Evolutionary conservation across 495 filamentous ascomycete genomes (phyloP).

Genomic region (Neurospora sp.): DNA sequence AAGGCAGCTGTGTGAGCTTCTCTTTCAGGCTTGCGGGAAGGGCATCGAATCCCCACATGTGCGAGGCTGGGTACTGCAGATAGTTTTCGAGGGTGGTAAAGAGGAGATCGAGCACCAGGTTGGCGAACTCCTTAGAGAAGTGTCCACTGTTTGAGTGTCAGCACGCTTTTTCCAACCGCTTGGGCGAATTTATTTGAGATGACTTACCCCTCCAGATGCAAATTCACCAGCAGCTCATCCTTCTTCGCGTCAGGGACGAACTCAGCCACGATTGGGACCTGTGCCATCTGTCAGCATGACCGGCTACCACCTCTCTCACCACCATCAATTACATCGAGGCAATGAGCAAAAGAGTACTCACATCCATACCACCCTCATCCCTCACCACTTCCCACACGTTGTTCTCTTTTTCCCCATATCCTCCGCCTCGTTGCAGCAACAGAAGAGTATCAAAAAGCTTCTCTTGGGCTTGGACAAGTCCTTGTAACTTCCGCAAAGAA

Average conservation of each 20-base stretch:
- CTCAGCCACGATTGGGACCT: constrained; percentile 59
- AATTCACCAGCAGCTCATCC: constrained; percentile 12
- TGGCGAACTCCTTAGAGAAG: constrained; percentile 28
- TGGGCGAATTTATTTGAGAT: not conserved
- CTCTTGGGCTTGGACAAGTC: not conserved
- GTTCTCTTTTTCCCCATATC: not conserved
- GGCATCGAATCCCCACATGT: constrained; percentile 1
- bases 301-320: not conserved
- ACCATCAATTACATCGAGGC: not conserved
- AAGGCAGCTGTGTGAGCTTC: not conserved
- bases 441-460: constrained; percentile 65
- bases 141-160: constrained; percentile 4
- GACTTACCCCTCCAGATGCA: constrained; percentile 17
- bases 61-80: constrained; percentile 24
- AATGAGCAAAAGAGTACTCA: constrained; percentile 20
- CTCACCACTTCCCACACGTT: constrained; percentile 53
- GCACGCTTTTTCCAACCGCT: not conserved
- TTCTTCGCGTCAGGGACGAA: constrained; percentile 36
- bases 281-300: not conserved
- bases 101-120: constrained; percentile 40
- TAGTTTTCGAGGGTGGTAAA: constrained; percentile 28
- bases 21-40: not conserved
- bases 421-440: constrained; percentile 50
- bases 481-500: not conserved
- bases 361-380: constrained; percentile 68